Conservation (phyloP, 2,329 filamentous ascomycete genomes). For the Hypoxylon sp. region DNA sequence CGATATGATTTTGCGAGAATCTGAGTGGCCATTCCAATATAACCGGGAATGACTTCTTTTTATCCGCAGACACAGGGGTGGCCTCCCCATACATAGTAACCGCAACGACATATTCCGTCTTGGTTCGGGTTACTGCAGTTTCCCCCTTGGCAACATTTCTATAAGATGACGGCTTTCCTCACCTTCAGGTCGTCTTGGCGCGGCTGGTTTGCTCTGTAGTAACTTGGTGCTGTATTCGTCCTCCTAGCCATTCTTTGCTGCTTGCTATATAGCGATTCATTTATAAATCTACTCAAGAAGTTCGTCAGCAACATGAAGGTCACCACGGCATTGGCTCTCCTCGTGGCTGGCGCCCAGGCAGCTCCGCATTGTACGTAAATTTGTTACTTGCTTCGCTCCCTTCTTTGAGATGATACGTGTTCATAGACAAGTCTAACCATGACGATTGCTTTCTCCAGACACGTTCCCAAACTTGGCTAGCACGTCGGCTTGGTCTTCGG, state of each 20-base stretch:
- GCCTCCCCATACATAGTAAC: constrained; percentile 33
- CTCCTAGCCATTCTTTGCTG: constrained; percentile 6
- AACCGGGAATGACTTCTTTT: constrained; percentile 43
- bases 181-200: constrained; percentile 10
- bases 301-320: constrained; percentile 42
- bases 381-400: neutral
- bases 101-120: constrained; percentile 47
- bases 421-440: constrained; percentile 6
- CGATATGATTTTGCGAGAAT: neutral
- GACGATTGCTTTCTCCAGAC: constrained; percentile 36
- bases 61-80: constrained; percentile 37
- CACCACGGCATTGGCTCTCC: constrained; percentile 41
- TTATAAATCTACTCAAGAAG: neutral
- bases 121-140: constrained; percentile 32
- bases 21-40: constrained; percentile 42
- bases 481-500: constrained; percentile 53
- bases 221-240: constrained; percentile 10
- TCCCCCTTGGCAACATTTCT: constrained; percentile 14
- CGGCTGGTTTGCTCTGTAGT: constrained; percentile 11
- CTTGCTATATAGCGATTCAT: constrained; percentile 8
- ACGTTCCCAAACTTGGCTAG: constrained; percentile 54
- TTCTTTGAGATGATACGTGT: neutral
- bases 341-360: constrained; percentile 45
- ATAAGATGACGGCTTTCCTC: constrained; percentile 39
- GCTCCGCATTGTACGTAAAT: constrained; percentile 52